Conservation (phyloP, 352 stramenopile genomes). For the Thraustochytrium striatum region DNA sequence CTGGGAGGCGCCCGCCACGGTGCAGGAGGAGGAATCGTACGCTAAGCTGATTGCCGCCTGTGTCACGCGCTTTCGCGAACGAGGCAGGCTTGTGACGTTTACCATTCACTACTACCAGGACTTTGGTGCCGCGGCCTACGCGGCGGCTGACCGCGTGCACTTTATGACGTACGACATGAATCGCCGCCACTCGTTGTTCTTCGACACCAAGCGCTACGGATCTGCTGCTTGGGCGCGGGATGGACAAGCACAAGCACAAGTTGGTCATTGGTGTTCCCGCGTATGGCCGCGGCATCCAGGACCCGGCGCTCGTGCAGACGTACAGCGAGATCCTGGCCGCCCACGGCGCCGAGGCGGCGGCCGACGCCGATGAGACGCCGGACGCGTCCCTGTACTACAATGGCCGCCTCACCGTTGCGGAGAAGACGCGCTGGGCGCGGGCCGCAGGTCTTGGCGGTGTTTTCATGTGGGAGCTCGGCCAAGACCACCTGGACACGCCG, state of each 20-base stretch:
- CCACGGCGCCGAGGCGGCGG: background rate
- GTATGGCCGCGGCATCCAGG: background rate
- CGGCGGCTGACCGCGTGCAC: slow-evolving; percentile 9
- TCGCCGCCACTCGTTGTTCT: background rate
- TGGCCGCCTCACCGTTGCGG: background rate
- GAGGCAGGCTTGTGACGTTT: background rate
- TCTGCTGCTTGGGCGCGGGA: background rate
- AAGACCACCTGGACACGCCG: background rate
- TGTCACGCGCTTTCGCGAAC: background rate
- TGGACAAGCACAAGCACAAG: background rate
- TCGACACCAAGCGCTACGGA: background rate
- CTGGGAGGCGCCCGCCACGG: slow-evolving; percentile 1
- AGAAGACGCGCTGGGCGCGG: background rate
- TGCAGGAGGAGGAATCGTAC: background rate
- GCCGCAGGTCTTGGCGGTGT: background rate
- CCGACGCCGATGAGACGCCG: background rate
- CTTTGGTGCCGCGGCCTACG: background rate
- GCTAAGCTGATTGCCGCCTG: background rate
- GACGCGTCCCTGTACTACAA: background rate
- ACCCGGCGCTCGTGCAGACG: background rate
- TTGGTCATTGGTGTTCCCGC: slow-evolving; percentile 13
- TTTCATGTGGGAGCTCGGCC: slow-evolving; percentile 39
- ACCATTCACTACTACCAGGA: slow-evolving; percentile 3
- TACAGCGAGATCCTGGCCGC: background rate
- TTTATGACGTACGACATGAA: slow-evolving; percentile 36